phyloP scores from a whole-genome alignment of 75 land plant genomes.

The Gnetum montanum region DNA sequence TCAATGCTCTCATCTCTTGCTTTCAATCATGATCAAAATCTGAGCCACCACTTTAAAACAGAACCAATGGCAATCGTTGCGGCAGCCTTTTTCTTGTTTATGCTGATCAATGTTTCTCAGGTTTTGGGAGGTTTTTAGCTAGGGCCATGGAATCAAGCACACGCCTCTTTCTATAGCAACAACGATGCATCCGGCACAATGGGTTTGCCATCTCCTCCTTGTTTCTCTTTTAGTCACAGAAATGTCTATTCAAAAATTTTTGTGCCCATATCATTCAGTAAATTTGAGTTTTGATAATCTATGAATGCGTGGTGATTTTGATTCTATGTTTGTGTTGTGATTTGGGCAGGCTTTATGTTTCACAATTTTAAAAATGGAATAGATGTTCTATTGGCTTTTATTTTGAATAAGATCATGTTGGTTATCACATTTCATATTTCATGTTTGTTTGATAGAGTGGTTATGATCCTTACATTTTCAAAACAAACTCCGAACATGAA shows the following conservation, averaged over 20 bases:
- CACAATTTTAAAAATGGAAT: background rate
- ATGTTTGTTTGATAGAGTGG: too few relatives aligned
- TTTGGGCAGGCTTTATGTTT: background rate
- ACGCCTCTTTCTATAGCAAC: slow-evolving; percentile 58
- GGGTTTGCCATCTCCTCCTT: slow-evolving; percentile 17
- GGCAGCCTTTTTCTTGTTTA: too few relatives aligned
- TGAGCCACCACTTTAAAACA: too few relatives aligned
- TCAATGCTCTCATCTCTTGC: too few relatives aligned
- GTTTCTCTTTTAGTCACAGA: background rate
- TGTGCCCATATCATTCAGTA: background rate
- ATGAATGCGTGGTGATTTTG: background rate
- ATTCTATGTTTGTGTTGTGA: background rate
- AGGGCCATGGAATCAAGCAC: slow-evolving; percentile 34
- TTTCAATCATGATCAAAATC: too few relatives aligned
- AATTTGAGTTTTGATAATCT: background rate
- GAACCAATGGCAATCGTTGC: too few relatives aligned
- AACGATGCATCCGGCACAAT: slow-evolving; percentile 49
- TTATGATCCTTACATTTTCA: too few relatives aligned
- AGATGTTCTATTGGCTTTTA: background rate
- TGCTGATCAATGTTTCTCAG: too few relatives aligned
- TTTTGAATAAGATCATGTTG: too few relatives aligned
- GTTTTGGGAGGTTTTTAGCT: too few relatives aligned
- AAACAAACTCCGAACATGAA: too few relatives aligned
- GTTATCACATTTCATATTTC: too few relatives aligned
- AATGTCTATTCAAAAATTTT: background rate